Evolutionary conservation across 1,284 basidiomycete genomes (phyloP).

Genomic region (Leccinum huronense): DNA sequence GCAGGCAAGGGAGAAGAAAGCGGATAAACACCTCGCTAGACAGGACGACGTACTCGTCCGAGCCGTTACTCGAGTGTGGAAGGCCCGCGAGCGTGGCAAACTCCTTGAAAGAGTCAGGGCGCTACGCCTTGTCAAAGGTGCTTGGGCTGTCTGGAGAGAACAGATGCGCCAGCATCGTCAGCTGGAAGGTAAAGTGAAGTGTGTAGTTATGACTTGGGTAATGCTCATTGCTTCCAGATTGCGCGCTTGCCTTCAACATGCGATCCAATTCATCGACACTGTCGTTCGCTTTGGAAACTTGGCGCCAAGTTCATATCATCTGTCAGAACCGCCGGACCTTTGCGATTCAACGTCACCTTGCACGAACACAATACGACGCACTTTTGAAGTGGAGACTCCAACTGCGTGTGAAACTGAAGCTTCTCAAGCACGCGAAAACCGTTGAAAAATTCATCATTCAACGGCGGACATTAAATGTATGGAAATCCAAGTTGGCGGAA

Average conservation of each 20-base stretch:
- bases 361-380: constrained; percentile 46
- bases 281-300: constrained; percentile 44
- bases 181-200: constrained; percentile 44
- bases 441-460: constrained; percentile 55
- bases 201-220: constrained; percentile 2
- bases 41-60: constrained; percentile 64
- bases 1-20: constrained; percentile 52
- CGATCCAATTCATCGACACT: constrained; percentile 45
- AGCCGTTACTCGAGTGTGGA: constrained; percentile 70
- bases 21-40: constrained; percentile 54
- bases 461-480: constrained; percentile 51
- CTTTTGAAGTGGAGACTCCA: constrained; percentile 59
- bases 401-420: constrained; percentile 50
- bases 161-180: constrained; percentile 43
- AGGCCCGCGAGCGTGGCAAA: constrained; percentile 64
- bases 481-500: constrained; percentile 52
- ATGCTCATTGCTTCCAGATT: constrained; percentile 38
- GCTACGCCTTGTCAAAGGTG: constrained; percentile 45
- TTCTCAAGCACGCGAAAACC: constrained; percentile 57
- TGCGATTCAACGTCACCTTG: constrained; percentile 51
- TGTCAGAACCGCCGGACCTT: constrained; percentile 52
- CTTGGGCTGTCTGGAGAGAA: constrained; percentile 55
- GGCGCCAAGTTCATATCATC: constrained; percentile 46
- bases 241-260: constrained; percentile 53
- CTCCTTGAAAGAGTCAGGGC: constrained; percentile 57